Evolutionary conservation across 805 yeast species (phyloP), one percentile per base, ranked within the genome.

Genomic region (Sungouiella thailandica): DNA sequence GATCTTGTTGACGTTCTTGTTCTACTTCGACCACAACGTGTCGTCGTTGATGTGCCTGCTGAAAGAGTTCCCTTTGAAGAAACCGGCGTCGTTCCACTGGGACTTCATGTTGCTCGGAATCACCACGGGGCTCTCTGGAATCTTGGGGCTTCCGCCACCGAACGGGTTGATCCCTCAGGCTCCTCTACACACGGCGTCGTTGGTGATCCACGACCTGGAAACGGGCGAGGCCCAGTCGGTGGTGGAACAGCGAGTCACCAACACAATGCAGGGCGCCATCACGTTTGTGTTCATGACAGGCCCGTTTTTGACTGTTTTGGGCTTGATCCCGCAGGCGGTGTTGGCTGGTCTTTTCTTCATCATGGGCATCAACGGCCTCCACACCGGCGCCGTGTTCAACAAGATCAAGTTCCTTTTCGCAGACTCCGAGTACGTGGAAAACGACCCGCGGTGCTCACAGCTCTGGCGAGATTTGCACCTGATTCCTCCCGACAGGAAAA

Each of bases 131-230:
- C 57, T 90, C 1, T 70, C 95, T 3, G 97, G 97, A 0, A 58
- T 90, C 1, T 52, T 90, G 8, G 98, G 97, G 0, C 70, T 93
- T 2, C 98, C 97, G 0, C 88, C 97, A 2, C 97, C 97, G 0
- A 93, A 93, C 58, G 98, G 98, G 0, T 66, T 90, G 20, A 90
- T 90, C 28, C 98, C 98, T 1, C 98, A 90, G 57, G 97, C 98
- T 0, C 97, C 97, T 2, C 54, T 93, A 23, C 98, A 90, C 49
- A 88, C 97, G 0, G 74, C 72, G 26, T 76, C 96, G 0, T 59
- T 90, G 19, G 72, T 86, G 26, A 78, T 83, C 10, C 69, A 70
- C 42, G 70, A 71, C 32, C 53, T 54, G 39, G 34, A 46, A 20
- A 41, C 57, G 4, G 70, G 68, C 1, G 39, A 49, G 32, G 65